These are phyloP conservation scores for Angomonas ambiguus DNA, from an alignment of 208 protist species.

Conservation along the genomic window DNA sequence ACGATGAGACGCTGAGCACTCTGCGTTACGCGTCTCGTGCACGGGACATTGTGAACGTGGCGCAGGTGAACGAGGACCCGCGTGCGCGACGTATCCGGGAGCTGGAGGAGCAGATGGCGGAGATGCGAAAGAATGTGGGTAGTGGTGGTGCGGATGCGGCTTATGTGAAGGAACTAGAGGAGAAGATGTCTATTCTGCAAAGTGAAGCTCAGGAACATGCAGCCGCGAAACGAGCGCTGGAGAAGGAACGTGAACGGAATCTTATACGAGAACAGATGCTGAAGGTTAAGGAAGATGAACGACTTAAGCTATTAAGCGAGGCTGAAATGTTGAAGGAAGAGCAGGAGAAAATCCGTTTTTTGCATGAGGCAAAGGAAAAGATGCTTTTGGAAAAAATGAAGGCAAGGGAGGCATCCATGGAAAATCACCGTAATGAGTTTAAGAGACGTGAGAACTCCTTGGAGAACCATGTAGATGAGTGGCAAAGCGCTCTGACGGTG, in stretches of 20 bases:
- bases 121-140: constrained; percentile 21
- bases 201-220: constrained; percentile 50
- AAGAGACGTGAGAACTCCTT: constrained; percentile 19
- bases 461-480: constrained; percentile 18
- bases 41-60: constrained; percentile 42
- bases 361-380: constrained; percentile 20
- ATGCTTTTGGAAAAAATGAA: constrained; percentile 22
- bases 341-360: constrained; percentile 18
- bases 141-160: constrained; percentile 16
- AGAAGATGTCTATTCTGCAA: constrained; percentile 38
- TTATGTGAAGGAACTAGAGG: constrained; percentile 30
- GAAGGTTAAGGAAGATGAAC: constrained; percentile 18
- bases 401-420: constrained; percentile 19
- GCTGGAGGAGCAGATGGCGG: constrained; percentile 28
- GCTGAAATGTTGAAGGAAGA: constrained; percentile 9
- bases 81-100: constrained; percentile 36
- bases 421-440: constrained; percentile 18
- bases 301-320: constrained; percentile 16
- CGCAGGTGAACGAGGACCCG: constrained; percentile 47
- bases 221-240: constrained; percentile 42
- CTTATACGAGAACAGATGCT: constrained; percentile 1
- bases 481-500: constrained; percentile 7
- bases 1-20: constrained; percentile 68
- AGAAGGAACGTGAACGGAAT: constrained; percentile 18
- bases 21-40: constrained; percentile 67